phyloP scores from a whole-genome alignment of 768 basidiomycete species.

The Rhodotorula paludigena region DNA sequence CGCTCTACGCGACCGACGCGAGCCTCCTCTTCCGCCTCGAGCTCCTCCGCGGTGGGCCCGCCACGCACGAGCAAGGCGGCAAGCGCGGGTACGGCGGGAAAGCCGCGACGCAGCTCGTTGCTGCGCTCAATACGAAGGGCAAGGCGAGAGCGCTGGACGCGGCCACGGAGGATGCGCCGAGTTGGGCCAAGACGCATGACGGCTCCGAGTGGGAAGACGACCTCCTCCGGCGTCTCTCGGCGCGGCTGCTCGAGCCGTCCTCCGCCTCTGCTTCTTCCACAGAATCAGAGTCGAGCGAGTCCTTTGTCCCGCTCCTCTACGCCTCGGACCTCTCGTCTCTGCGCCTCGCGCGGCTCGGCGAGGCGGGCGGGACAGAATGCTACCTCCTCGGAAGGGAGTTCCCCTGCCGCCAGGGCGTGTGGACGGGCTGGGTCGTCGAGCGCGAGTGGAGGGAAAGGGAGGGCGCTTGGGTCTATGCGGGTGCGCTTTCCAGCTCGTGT shows the following conservation, averaged over 20 bases:
- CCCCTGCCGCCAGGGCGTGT: conserved; percentile 12
- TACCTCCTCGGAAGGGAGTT: conserved; percentile 24
- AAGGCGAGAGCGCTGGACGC: not conserved
- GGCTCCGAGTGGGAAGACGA: not conserved
- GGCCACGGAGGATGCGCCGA: not conserved
- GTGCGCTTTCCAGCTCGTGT: conserved; percentile 1
- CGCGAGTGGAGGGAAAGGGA: conserved; percentile 14
- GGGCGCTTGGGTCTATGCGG: conserved; percentile 1
- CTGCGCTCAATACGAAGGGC: not conserved
- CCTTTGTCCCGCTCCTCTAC: conserved; percentile 11
- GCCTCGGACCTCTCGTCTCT: conserved; percentile 3
- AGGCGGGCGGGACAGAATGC: not conserved
- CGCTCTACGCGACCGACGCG: not conserved
- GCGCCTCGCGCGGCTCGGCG: not conserved
- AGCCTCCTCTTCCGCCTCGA: conserved; percentile 14
- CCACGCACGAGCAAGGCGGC: conserved; percentile 4
- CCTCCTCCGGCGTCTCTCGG: not conserved
- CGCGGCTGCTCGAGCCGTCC: not conserved
- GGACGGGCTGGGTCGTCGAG: conserved; percentile 16
- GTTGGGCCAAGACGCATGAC: conserved; percentile 6
- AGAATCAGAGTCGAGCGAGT: not conserved
- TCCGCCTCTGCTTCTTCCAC: not conserved
- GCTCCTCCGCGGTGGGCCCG: not conserved
- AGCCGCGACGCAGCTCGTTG: not conserved
- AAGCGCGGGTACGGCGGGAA: not conserved